Conservation (phyloP, 2,329 filamentous ascomycete genomes). For the Xylaria sp. region DNA sequence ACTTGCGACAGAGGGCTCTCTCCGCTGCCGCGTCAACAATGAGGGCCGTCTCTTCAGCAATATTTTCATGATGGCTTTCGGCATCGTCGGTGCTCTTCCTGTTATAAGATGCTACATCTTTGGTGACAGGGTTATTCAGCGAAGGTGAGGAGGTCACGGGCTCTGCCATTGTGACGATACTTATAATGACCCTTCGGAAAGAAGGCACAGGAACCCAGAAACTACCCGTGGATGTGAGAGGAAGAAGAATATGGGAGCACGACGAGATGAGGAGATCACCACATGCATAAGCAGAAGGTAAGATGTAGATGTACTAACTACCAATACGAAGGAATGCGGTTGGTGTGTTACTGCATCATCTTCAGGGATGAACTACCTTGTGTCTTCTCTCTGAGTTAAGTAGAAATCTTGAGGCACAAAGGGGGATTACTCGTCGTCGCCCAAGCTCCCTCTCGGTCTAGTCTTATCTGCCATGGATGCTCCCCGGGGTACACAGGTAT, state of each 20-base stretch:
- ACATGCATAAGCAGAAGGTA: neutral
- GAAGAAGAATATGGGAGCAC: neutral
- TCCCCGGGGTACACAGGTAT: neutral
- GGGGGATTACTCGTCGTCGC: no score
- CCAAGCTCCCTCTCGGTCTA: no score
- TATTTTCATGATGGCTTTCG: constrained; percentile 46
- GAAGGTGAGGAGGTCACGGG: constrained; percentile 14
- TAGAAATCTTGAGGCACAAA: no score
- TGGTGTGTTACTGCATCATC: neutral
- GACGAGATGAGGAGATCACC: neutral
- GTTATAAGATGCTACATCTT: constrained; percentile 31
- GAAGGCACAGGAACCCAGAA: neutral
- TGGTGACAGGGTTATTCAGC: neutral
- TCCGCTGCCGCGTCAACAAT: constrained; percentile 59
- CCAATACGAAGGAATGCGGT: neutral
- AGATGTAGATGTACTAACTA: neutral
- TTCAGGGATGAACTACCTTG: no score
- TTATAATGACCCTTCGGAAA: neutral
- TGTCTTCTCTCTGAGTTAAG: no score
- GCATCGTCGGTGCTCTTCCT: constrained; percentile 40
- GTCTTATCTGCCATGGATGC: neutral
- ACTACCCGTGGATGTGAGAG: neutral
- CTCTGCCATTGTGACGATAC: constrained; percentile 24
- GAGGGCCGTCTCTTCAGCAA: constrained; percentile 50
- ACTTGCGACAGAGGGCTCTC: constrained; percentile 63